These are phyloP conservation scores for Candida sonorensis DNA, from an alignment of 805 yeast genomes.

Conservation along the genomic window DNA sequence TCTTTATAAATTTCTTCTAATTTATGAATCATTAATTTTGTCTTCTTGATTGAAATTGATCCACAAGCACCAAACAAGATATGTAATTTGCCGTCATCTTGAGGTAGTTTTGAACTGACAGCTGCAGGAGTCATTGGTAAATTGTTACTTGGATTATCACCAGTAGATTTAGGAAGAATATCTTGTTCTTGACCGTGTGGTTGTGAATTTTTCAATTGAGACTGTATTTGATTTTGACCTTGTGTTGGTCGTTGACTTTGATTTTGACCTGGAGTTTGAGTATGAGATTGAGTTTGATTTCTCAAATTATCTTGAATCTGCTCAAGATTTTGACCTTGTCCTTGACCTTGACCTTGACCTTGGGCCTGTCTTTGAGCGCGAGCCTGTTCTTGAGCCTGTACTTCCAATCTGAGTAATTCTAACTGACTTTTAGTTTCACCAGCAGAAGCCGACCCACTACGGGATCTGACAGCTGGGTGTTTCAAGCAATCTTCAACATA, in stretches of 20 bases:
- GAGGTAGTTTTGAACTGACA: conserved; percentile 34
- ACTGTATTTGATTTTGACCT: no score
- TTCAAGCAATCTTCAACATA: conserved; percentile 62
- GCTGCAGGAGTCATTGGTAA: no score
- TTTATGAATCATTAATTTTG: conserved; percentile 44
- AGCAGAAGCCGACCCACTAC: conserved; percentile 27
- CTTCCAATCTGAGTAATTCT: no score
- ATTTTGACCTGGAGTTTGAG: no score
- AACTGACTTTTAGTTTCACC: no score
- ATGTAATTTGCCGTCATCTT: conserved; percentile 50
- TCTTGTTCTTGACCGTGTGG: conserved; percentile 3
- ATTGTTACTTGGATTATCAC: neutral
- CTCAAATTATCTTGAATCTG: no score
- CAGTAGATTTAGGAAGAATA: neutral
- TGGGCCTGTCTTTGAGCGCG: no score
- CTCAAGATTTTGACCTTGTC: no score
- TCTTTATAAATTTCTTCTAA: conserved; percentile 47
- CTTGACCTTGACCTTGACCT: no score
- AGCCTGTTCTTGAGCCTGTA: no score
- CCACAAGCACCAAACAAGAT: conserved; percentile 54
- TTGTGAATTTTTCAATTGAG: conserved; percentile 1
- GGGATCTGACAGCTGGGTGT: conserved; percentile 32
- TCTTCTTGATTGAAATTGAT: conserved; percentile 44
- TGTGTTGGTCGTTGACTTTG: no score
- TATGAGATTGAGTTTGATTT: no score